Evolutionary conservation across 495 filamentous ascomycete genomes (phyloP).

Genomic region (Xylaria palmicola): DNA sequence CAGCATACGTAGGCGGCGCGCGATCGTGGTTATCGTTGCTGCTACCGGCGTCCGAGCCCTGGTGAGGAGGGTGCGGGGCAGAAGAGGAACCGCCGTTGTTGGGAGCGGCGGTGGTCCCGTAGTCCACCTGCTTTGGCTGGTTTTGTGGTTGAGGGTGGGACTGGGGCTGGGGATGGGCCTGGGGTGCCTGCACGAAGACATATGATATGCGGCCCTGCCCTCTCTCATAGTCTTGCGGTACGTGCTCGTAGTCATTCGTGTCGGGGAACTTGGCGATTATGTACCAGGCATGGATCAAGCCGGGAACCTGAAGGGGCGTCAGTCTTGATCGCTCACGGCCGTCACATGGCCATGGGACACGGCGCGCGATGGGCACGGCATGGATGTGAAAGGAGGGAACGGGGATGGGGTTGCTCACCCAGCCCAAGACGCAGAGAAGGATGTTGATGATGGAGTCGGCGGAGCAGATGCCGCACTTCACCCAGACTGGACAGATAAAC

Average conservation of each 20-base stretch:
- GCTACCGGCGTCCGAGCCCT: constrained; percentile 31
- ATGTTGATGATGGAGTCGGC: constrained; percentile 95
- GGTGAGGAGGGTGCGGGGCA: constrained; percentile 20
- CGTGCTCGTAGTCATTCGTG: constrained; percentile 60
- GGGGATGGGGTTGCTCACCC: constrained; percentile 39
- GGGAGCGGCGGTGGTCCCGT: constrained; percentile 20
- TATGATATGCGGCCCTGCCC: constrained; percentile 46
- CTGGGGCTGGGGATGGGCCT: constrained; percentile 27
- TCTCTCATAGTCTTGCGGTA: constrained; percentile 54
- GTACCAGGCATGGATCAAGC: constrained; percentile 95
- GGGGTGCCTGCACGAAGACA: constrained; percentile 59
- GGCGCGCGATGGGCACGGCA: background rate
- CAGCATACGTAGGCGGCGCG: constrained; percentile 76
- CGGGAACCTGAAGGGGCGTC: constrained; percentile 58
- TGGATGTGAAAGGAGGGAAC: background rate
- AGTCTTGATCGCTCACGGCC: background rate
- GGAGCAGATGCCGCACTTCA: constrained; percentile 90
- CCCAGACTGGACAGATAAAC: constrained; percentile 67
- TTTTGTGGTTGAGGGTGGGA: background rate
- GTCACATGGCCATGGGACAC: background rate
- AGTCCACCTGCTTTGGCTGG: constrained; percentile 15
- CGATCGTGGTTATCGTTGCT: constrained; percentile 12
- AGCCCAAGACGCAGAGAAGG: constrained; percentile 85
- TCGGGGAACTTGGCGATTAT: constrained; percentile 93
- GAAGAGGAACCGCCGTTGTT: constrained; percentile 25